phyloP scores from a whole-genome alignment of 2,329 filamentous ascomycete genomes.

The Colletotrichum tofieldiae region DNA sequence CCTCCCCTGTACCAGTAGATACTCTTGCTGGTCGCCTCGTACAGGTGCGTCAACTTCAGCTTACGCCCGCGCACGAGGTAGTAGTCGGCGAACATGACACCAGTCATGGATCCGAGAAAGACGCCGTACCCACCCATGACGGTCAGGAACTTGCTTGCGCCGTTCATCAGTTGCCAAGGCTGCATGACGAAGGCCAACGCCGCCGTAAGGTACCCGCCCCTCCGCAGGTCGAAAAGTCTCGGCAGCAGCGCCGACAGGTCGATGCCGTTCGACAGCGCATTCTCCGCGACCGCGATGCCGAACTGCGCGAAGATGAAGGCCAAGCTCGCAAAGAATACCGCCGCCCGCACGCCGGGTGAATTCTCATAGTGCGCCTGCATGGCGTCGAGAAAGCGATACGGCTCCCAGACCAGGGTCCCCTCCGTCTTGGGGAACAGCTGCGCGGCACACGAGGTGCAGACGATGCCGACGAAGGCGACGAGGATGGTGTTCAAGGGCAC shows the following conservation, averaged over 20 bases:
- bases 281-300: constrained; percentile 45
- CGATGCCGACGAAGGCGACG: constrained; percentile 49
- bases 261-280: constrained; percentile 46
- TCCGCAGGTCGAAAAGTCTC: constrained; percentile 43
- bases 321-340: constrained; percentile 45
- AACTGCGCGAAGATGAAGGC: constrained; percentile 45
- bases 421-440: constrained; percentile 46
- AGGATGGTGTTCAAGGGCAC: constrained; percentile 48
- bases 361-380: constrained; percentile 43
- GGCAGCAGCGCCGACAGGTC: constrained; percentile 51
- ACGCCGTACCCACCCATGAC: constrained; percentile 52
- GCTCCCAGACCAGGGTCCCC: constrained; percentile 49
- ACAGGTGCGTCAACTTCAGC: constrained; percentile 56
- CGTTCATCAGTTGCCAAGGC: constrained; percentile 46
- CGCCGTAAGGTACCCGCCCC: constrained; percentile 44
- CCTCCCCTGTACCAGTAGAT: constrained; percentile 48
- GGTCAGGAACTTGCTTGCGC: constrained; percentile 48
- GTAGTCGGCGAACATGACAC: constrained; percentile 55
- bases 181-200: constrained; percentile 46
- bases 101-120: constrained; percentile 55
- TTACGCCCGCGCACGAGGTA: constrained; percentile 52
- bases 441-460: constrained; percentile 50
- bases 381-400: constrained; percentile 48
- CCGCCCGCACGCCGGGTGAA: constrained; percentile 36
- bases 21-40: constrained; percentile 42